Evolutionary conservation across 768 basidiomycete species (phyloP).

Genomic region (Boletus fagicola): DNA sequence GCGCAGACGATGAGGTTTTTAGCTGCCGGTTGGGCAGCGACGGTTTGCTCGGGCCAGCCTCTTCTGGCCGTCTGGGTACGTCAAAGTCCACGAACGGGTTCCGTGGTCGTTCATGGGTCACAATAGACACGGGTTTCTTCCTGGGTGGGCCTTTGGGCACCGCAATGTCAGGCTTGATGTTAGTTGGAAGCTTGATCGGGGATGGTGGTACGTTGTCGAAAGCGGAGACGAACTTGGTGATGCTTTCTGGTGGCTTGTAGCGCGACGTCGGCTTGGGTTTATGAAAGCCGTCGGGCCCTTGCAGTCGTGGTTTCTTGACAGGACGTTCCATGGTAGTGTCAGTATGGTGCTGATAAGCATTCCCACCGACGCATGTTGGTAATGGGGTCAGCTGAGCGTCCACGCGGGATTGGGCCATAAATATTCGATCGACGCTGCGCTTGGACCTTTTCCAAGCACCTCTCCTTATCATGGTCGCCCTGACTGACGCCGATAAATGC

Average conservation of each 20-base stretch:
- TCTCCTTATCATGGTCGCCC: slow-evolving; percentile 14
- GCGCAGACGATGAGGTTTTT: slow-evolving; percentile 9
- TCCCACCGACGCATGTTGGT: not conserved
- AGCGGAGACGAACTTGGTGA: slow-evolving; percentile 31
- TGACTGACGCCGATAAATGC: slow-evolving; percentile 40
- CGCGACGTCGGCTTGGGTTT: slow-evolving; percentile 20
- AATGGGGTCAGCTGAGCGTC: not conserved
- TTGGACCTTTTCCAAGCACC: not conserved
- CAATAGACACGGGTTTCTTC: slow-evolving; percentile 5
- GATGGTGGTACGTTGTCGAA: slow-evolving; percentile 16
- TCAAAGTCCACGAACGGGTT: slow-evolving; percentile 22
- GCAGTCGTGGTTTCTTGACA: slow-evolving; percentile 16
- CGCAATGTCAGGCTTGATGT: not conserved
- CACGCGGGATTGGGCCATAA: not conserved
- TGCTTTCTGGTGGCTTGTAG: slow-evolving; percentile 25
- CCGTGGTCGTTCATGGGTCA: slow-evolving; percentile 15
- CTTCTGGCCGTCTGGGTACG: slow-evolving; percentile 2
- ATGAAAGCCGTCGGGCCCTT: slow-evolving; percentile 31
- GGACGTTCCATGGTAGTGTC: slow-evolving; percentile 10
- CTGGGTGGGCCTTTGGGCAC: not conserved
- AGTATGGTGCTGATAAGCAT: not conserved
- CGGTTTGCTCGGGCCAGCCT: slow-evolving; percentile 13
- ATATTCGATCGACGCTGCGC: not conserved
- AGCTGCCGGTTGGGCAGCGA: slow-evolving; percentile 2
- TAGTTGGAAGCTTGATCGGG: slow-evolving; percentile 1